phyloP scores from a whole-genome alignment of 2,329 filamentous ascomycete species.

The Fusarium avenaceum region DNA sequence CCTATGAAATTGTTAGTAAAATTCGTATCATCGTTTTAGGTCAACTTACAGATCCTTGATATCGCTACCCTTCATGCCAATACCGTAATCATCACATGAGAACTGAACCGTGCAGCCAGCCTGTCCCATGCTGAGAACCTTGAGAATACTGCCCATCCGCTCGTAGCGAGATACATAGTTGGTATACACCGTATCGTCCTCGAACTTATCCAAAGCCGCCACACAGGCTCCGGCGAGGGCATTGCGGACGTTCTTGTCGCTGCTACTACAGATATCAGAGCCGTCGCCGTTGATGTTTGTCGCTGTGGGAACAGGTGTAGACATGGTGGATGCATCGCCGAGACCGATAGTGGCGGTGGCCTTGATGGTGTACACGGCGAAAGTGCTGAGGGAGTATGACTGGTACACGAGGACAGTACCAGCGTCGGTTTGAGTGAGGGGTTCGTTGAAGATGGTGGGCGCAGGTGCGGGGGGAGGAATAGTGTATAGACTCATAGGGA shows the following conservation, averaged over 20 bases:
- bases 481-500: constrained; percentile 19
- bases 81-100: constrained; percentile 21
- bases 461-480: not conserved
- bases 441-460: constrained; percentile 14
- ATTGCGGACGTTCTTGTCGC: constrained; percentile 7
- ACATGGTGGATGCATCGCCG: constrained; percentile 8
- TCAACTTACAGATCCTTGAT: constrained; percentile 26
- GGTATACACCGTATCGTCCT: constrained; percentile 16
- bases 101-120: constrained; percentile 21
- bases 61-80: constrained; percentile 25
- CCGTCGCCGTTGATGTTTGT: constrained; percentile 13
- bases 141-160: constrained; percentile 23
- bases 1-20: not conserved
- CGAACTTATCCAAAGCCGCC: constrained; percentile 2
- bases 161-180: constrained; percentile 9
- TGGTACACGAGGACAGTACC: constrained; percentile 11
- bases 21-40: accelerated
- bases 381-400: constrained; percentile 13
- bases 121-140: not conserved
- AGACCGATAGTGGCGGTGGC: constrained; percentile 16
- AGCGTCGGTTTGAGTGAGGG: not conserved
- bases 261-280: constrained; percentile 5
- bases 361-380: constrained; percentile 10
- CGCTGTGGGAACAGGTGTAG: not conserved
- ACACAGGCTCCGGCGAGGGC: constrained; percentile 4